A percentile compares a stretch with the other conserved stretches of the same genome.
These are phyloP conservation scores for Nicotiana knightiana DNA, from an alignment of 257 asterid species.

Conservation along the genomic window DNA sequence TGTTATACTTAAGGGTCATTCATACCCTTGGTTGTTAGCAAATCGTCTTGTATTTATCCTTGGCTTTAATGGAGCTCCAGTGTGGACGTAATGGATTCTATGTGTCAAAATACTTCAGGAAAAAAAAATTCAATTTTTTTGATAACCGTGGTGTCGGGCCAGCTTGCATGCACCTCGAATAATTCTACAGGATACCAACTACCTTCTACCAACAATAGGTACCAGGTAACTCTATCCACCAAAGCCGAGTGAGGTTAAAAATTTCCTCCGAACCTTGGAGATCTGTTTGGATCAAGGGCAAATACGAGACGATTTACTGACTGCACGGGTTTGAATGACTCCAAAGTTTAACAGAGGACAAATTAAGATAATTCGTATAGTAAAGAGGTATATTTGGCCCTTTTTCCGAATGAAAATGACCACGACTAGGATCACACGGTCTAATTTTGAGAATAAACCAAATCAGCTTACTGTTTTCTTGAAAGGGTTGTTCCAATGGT, in stretches of 20 bases:
- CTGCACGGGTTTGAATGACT: neutral
- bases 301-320: neutral
- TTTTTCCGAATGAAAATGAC: neutral
- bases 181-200: too few relatives aligned
- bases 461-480: slow-evolving; percentile 18
- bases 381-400: neutral
- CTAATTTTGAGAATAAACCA: neutral
- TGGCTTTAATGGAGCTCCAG: neutral
- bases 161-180: too few relatives aligned
- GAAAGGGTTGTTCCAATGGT: neutral
- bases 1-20: neutral
- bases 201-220: too few relatives aligned
- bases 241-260: neutral
- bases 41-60: neutral
- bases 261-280: neutral
- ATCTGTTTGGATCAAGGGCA: neutral
- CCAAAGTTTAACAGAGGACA: neutral
- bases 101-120: neutral
- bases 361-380: neutral
- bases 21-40: neutral
- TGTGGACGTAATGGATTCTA: neutral
- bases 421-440: neutral
- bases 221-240: too few relatives aligned
- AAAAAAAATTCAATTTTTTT: neutral
- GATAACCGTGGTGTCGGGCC: too few relatives aligned